A percentile compares a stretch with the other conserved stretches of the same genome.
Conservation (phyloP, 73 alveolate species). For the Symbiodinium natans region DNA sequence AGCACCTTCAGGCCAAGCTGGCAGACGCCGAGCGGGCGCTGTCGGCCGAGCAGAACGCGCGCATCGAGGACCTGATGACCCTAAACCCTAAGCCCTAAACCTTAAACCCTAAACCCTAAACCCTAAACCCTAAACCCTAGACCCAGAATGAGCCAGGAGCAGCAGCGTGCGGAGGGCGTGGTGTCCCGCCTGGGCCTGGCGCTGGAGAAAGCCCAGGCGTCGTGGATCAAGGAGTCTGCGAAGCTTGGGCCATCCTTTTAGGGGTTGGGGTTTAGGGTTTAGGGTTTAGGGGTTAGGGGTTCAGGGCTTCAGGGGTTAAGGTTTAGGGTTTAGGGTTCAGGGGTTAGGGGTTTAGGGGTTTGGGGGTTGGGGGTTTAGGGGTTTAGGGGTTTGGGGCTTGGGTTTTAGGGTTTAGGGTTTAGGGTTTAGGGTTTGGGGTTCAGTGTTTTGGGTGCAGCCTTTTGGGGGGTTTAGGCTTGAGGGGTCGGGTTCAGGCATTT, state of each 20-base stretch:
- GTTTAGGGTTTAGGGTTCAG: not conserved
- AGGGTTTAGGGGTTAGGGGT: not conserved
- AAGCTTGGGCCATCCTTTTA: not conserved
- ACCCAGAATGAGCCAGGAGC: slow-evolving; percentile 10
- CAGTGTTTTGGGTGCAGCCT: not conserved
- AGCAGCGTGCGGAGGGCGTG: slow-evolving; percentile 52
- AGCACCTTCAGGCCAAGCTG: slow-evolving; percentile 72
- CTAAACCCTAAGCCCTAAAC: not conserved
- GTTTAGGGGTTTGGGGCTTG: not conserved
- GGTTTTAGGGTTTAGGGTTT: not conserved
- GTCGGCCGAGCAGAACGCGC: slow-evolving; percentile 70
- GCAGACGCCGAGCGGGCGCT: slow-evolving; percentile 58
- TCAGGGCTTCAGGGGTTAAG: not conserved
- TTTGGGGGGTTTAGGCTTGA: not conserved
- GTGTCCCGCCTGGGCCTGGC: slow-evolving; percentile 55
- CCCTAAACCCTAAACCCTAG: not conserved
- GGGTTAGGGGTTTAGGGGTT: not conserved
- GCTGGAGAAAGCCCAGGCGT: slow-evolving; percentile 22
- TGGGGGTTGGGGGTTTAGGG: not conserved
- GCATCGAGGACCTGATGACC: not conserved
- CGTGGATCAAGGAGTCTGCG: not conserved
- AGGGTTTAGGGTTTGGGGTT: not conserved
- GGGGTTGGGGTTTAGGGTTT: not conserved
- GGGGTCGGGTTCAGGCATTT: not conserved
- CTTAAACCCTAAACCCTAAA: not conserved